Conservation (phyloP, 148 eudicot species). For the Fagopyrum esculentum region DNA sequence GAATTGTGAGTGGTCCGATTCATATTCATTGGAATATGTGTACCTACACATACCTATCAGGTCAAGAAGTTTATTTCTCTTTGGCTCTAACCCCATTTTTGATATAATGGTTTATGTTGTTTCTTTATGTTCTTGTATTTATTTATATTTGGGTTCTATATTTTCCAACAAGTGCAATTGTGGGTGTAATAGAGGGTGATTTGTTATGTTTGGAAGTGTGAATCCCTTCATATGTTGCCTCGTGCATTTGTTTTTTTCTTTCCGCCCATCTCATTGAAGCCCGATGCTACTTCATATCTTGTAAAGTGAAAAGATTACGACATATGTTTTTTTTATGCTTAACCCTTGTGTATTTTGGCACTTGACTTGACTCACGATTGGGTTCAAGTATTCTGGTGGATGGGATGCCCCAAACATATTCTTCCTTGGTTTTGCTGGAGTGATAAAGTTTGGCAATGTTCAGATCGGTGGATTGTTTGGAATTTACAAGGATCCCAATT, state of each 20-base stretch:
- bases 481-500: conserved; percentile 69
- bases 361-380: conserved; percentile 8
- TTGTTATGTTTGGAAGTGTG: not conserved
- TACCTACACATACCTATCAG: not conserved
- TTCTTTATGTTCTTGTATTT: not conserved
- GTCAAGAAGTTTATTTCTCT: not conserved
- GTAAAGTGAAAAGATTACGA: not conserved
- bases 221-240: not conserved
- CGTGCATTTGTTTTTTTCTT: not conserved
- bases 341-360: too few species aligned
- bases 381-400: conserved; percentile 90
- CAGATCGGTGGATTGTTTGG: conserved; percentile 97
- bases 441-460: conserved; percentile 84
- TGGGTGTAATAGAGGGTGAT: not conserved
- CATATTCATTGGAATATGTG: not conserved
- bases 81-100: not conserved
- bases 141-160: not conserved
- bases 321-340: too few species aligned
- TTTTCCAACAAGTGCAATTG: not conserved
- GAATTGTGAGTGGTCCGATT: conserved; percentile 66
- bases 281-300: not conserved
- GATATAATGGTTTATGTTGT: not conserved
- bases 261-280: not conserved
- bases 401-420: conserved; percentile 95
- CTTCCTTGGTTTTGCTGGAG: conserved; percentile 94